Evolutionary conservation across 2,329 filamentous ascomycete genomes (phyloP), one percentile per base, ranked within the genome.

Genomic region (Knufia fluminis): DNA sequence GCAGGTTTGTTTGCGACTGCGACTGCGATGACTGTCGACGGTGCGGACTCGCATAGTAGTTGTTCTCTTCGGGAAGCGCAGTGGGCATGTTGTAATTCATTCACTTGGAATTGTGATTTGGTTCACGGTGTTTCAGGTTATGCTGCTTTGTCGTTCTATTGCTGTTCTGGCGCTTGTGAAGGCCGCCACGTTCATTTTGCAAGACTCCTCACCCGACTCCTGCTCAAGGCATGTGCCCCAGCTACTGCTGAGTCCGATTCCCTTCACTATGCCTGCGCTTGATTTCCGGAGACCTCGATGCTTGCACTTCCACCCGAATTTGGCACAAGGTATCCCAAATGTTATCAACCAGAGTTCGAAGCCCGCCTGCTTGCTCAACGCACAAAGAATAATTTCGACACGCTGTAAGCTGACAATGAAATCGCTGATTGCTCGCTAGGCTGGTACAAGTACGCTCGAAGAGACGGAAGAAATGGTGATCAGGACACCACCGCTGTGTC

Each of bases 21-120:
- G 57, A 57, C 35, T 54, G 52, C 8, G 53, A 55, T 14, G 57
- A 57, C 40, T 56, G 55, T 36, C 55, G 53, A 28, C 55, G 54
- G 32, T 54, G 52, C 36, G 56, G 52, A 10, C 53, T 46, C 17
- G 51, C 46, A 48, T 59, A 54, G 35, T 54, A 55, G 31, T 56
- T 53, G 40, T 49, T 44, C 44, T 52, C 50, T 26, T 51, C 51
- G 12, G 52, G 52, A 23, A 57, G 44, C 41, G 54, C 54, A 17
- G 54, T 53, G 49, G 51, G 53, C 55, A 56, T 59, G 32, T 52
- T 54, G 52, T 49, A 42, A 20, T n/a, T 38, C n/a, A n/a, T n/a
- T n/a, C n/a, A n/a, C 24, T 33, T n/a, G 17, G 14, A 28, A 16
- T 16, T 8, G 33, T 17, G 10, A 16, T 6, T 17, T 6, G n/a